Evolutionary conservation across 2,329 filamentous ascomycete genomes (phyloP), one percentile per base, ranked within the genome.

Genomic region (Metarhizium rileyi): DNA sequence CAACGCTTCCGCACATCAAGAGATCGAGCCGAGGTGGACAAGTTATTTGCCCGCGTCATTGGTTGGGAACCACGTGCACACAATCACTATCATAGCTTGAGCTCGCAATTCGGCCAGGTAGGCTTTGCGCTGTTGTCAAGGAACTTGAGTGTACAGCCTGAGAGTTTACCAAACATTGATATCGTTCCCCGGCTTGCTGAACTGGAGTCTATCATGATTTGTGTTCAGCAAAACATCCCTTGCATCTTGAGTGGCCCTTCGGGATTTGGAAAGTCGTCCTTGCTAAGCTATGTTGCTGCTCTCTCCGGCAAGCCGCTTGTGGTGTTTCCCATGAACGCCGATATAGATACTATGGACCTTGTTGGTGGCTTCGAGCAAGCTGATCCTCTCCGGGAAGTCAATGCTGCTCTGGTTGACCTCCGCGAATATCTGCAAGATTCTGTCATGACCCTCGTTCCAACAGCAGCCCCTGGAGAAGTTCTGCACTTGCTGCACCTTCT

Each of bases 331-430:
- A 81, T 98, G 69, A 98, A 95, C 62, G 85, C 90, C 6, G 94
- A 98, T 59, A 87, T 95, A 42, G 93, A 98, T 65, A 90, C 91
- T 1, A 95, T 95, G 83, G 93, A 98, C 66, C 80, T 98, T 50
- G 88, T 98, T 50, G 93, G 93, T 60, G 93, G 93, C 0, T 98
- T 95, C 62, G 93, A 98, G 65, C 93, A 98, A 67, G 83, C 88
- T 18, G 93, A 98, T 63, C 82, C 87, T 22, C 75, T 86, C 47
- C 78, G 91, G 49, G 80, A 86, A 53, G 72, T 87, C 4, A 83
- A 85, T 48, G 71, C 73, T n/a, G 61, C 66, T 12, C 63, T 81
- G 26, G 70, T 77, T 44, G 59, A 60, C 28, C 61, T 87, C 12
- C 69, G 71, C 12, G 60, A 69, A 5, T 76, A 76, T 49, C 61